A percentile compares a stretch with the other conserved stretches of the same genome.
These are phyloP conservation scores for Cucurbita argyrosperma DNA, from an alignment of 306 rosid genomes.

Conservation along the genomic window DNA sequence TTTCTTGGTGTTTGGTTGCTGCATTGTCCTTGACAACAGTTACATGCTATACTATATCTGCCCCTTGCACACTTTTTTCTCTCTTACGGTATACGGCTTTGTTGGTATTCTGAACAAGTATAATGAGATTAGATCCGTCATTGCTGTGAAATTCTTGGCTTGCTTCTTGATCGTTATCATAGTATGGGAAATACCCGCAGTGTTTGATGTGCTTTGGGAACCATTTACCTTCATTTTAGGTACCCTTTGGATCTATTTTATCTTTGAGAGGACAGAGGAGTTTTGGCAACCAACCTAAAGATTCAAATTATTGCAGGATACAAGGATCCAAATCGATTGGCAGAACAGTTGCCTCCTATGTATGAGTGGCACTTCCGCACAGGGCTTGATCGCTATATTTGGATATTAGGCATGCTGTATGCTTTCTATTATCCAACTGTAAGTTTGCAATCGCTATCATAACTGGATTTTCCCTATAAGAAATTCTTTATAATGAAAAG, in stretches of 20 bases:
- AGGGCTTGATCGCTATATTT: constrained; percentile 93
- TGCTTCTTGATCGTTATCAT: constrained; percentile 74
- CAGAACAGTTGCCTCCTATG: constrained; percentile 40
- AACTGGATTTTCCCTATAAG: background rate
- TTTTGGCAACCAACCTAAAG: background rate
- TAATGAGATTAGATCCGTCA: constrained; percentile 66
- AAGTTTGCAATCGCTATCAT: constrained; percentile 2
- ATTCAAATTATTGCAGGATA: constrained; percentile 12
- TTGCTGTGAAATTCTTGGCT: constrained; percentile 45
- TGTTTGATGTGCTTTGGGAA: constrained; percentile 75
- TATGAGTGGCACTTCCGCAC: constrained; percentile 96
- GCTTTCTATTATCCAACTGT: constrained; percentile 94
- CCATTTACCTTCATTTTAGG: constrained; percentile 75
- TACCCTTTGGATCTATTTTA: constrained; percentile 10
- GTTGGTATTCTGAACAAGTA: constrained; percentile 70
- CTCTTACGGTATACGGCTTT: constrained; percentile 84
- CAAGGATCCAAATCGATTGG: constrained; percentile 14
- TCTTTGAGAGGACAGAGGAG: background rate
- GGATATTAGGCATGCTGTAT: constrained; percentile 96
- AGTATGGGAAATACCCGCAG: constrained; percentile 93
- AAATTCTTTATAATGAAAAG: background rate
- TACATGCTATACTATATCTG: constrained; percentile 91
- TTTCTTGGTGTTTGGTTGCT: constrained; percentile 70
- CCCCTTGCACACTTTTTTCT: constrained; percentile 96
- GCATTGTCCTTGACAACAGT: constrained; percentile 79